Percentiles rank a stretch among this genome's conserved stretches.
Conservation (phyloP, 2,329 filamentous ascomycete species). For the Colletotrichum chrysophilum region DNA sequence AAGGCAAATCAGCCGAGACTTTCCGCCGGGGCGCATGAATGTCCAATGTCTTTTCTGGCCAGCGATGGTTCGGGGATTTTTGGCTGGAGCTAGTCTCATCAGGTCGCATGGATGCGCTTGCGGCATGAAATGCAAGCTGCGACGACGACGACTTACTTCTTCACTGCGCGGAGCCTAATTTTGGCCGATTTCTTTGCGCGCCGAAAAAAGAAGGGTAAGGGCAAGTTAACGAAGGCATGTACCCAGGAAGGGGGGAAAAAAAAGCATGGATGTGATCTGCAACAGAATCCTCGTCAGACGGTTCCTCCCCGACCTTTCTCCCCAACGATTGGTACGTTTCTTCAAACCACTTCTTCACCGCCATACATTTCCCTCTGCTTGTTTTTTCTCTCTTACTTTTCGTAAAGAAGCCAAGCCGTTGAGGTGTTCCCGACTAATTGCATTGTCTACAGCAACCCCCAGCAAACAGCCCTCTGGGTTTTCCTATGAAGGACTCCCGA, state of each 20-base stretch:
- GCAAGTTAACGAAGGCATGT: neutral
- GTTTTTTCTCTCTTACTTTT: neutral
- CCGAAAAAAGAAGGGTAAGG: neutral
- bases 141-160: neutral
- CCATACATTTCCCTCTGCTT: neutral
- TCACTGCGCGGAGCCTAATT: neutral
- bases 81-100: neutral
- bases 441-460: neutral
- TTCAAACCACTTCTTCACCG: neutral
- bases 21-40: conserved; percentile 5
- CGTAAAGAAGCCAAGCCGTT: neutral
- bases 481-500: conserved; percentile 11
- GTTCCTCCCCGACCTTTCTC: neutral
- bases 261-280: conserved; percentile 16
- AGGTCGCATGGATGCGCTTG: conserved; percentile 14
- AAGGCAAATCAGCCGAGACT: neutral
- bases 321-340: neutral
- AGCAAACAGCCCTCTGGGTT: neutral
- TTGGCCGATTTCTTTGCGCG: neutral
- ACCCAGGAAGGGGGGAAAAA: neutral
- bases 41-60: neutral
- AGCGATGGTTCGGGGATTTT: neutral
- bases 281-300: neutral
- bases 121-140: neutral
- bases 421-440: neutral